Evolutionary conservation across 148 eudicot species (phyloP).

Genomic region (Bassia scoparia): DNA sequence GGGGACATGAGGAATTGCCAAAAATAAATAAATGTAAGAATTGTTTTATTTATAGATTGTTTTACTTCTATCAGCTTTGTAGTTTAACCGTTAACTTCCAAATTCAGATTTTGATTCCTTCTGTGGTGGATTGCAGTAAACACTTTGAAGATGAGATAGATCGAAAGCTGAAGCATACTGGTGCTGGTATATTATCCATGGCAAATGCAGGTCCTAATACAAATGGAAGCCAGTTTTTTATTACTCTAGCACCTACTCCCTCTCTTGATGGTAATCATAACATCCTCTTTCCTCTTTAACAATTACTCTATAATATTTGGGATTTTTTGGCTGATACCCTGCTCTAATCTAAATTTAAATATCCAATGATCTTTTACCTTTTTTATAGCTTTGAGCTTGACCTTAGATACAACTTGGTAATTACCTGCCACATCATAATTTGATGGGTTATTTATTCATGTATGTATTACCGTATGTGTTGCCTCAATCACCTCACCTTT

Average conservation of each 20-base stretch:
- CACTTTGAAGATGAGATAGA: conserved; percentile 83
- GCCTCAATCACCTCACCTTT: too few species aligned
- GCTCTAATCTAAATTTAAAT: neutral
- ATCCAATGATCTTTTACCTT: neutral
- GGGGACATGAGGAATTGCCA: neutral
- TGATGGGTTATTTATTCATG: neutral
- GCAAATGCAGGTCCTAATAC: conserved; percentile 99
- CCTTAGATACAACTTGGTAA: neutral
- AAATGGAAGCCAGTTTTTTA: conserved; percentile 93
- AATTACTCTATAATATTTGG: neutral
- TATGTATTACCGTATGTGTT: neutral
- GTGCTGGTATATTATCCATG: conserved; percentile 94
- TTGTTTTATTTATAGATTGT: too few species aligned
- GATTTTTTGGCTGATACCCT: too few species aligned
- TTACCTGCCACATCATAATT: neutral
- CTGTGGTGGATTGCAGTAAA: conserved; percentile 40
- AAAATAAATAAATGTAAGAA: too few species aligned
- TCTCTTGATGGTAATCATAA: conserved; percentile 70
- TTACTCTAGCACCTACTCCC: conserved; percentile 77
- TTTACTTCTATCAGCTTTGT: neutral
- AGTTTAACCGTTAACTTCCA: neutral
- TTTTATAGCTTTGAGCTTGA: neutral
- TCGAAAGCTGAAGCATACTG: conserved; percentile 76
- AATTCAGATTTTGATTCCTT: conserved; percentile 16
- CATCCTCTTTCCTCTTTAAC: neutral